These are phyloP conservation scores for Saturnispora dispora DNA, from an alignment of 805 yeast species.

Conservation along the genomic window DNA sequence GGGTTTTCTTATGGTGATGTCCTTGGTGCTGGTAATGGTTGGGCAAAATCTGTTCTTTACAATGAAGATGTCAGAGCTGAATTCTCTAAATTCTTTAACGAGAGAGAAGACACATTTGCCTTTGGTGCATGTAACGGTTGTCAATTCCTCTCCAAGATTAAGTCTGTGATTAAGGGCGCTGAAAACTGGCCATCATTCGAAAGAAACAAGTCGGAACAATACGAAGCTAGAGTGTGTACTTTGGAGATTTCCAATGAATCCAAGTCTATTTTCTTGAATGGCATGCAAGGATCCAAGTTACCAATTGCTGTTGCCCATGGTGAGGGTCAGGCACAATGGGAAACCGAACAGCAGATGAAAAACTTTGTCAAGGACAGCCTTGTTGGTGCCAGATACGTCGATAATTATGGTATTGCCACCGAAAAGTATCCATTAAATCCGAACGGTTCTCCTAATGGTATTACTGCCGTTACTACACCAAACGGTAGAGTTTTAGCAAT, in stretches of 20 bases:
- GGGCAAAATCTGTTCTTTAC: slow-evolving; percentile 95
- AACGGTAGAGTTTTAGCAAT: slow-evolving; percentile 93
- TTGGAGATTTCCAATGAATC: slow-evolving; percentile 53
- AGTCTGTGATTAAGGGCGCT: slow-evolving; percentile 83
- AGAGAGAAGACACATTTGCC: slow-evolving; percentile 86
- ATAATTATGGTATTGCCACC: slow-evolving; percentile 81
- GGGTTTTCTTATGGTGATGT: slow-evolving; percentile 99
- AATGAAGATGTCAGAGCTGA: slow-evolving; percentile 67
- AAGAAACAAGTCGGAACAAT: slow-evolving; percentile 85
- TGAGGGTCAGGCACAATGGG: slow-evolving; percentile 85
- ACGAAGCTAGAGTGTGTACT: slow-evolving; percentile 90
- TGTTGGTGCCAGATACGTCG: slow-evolving; percentile 71
- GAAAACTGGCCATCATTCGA: slow-evolving; percentile 95
- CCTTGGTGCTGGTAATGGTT: slow-evolving; percentile 96
- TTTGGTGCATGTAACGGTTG: slow-evolving; percentile 99
- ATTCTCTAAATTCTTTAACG: slow-evolving; percentile 74
- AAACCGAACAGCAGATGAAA: slow-evolving; percentile 34
- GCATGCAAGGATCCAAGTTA: slow-evolving; percentile 86
- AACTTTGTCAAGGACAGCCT: slow-evolving; percentile 44
- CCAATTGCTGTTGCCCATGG: slow-evolving; percentile 99
- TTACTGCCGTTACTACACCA: slow-evolving; percentile 82
- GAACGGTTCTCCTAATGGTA: slow-evolving; percentile 89
- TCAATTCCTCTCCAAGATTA: slow-evolving; percentile 85
- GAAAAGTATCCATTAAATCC: slow-evolving; percentile 89
- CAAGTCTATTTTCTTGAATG: slow-evolving; percentile 63